Percentiles rank a stretch among this genome's conserved stretches.
phyloP scores from a whole-genome alignment of 2,329 filamentous ascomycete genomes.

The Nothomitra cinnamomea region DNA sequence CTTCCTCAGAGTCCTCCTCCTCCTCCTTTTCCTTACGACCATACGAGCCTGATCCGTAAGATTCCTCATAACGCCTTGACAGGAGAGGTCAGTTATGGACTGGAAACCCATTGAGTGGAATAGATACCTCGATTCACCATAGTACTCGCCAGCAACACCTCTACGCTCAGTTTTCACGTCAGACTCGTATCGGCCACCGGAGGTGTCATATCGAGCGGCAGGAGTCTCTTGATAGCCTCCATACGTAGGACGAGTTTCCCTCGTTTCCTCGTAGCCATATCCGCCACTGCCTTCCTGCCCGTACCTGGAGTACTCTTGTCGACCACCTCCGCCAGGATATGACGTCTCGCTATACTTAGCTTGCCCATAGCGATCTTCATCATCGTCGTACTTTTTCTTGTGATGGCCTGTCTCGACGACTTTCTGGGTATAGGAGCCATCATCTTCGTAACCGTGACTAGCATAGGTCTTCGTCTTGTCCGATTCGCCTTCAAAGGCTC shows the following conservation, averaged over 20 bases:
- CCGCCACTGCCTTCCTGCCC: slow-evolving; percentile 33
- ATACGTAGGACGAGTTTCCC: slow-evolving; percentile 33
- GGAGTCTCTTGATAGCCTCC: slow-evolving; percentile 42
- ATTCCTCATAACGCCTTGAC: background rate
- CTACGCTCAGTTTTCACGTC: slow-evolving; percentile 11
- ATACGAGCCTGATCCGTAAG: slow-evolving; percentile 6
- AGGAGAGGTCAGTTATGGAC: background rate
- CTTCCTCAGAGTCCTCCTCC: slow-evolving; percentile 7
- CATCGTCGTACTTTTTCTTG: slow-evolving; percentile 17
- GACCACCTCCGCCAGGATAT: slow-evolving; percentile 38
- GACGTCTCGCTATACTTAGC: slow-evolving; percentile 42
- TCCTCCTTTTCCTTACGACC: slow-evolving; percentile 7
- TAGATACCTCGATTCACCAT: background rate
- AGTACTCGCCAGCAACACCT: background rate
- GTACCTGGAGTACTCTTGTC: slow-evolving; percentile 43
- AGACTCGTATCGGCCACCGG: slow-evolving; percentile 23
- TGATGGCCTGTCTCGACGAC: slow-evolving; percentile 43
- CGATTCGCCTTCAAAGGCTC: slow-evolving; percentile 35
- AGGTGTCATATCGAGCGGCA: slow-evolving; percentile 33
- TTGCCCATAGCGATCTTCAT: slow-evolving; percentile 37
- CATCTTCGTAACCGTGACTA: slow-evolving; percentile 35
- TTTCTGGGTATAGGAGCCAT: slow-evolving; percentile 44
- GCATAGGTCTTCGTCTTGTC: slow-evolving; percentile 37
- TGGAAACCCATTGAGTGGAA: background rate
- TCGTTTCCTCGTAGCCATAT: slow-evolving; percentile 42